These are phyloP conservation scores for Hemisphaericaspora nanyangensis DNA, from an alignment of 805 yeast genomes.

Conservation along the genomic window DNA sequence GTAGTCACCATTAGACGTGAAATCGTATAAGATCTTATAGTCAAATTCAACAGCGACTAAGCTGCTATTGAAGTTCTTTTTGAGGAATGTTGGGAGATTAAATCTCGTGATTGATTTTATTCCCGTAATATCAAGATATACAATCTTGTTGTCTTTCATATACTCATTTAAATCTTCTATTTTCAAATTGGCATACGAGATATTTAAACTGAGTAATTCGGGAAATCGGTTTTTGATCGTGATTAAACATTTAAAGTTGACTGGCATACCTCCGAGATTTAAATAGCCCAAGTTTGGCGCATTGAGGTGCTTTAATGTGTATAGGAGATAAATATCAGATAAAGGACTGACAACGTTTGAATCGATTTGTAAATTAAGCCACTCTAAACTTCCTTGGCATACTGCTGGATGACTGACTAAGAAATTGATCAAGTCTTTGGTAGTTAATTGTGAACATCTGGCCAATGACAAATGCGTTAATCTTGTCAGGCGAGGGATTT, in stretches of 20 bases:
- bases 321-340: constrained; percentile 45
- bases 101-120: constrained; percentile 57
- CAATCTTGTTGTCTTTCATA: constrained; percentile 34
- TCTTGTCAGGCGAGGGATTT: constrained; percentile 53
- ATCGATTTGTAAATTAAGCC: constrained; percentile 67
- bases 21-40: constrained; percentile 49
- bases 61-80: constrained; percentile 20
- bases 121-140: constrained; percentile 64
- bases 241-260: constrained; percentile 36
- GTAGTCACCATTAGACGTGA: constrained; percentile 36
- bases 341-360: constrained; percentile 60
- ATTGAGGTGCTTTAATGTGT: constrained; percentile 40
- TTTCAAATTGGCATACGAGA: constrained; percentile 36
- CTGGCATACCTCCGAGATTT: constrained; percentile 65
- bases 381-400: constrained; percentile 43
- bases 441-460: constrained; percentile 57
- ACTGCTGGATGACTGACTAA: constrained; percentile 69
- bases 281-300: constrained; percentile 47
- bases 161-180: constrained; percentile 35
- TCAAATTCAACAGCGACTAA: constrained; percentile 66
- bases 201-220: constrained; percentile 38
- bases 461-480: constrained; percentile 72
- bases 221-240: constrained; percentile 39
- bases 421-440: constrained; percentile 67
- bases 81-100: constrained; percentile 37